These are phyloP conservation scores for Fusarium mangiferae DNA, from an alignment of 2,329 filamentous ascomycete genomes.

Conservation along the genomic window DNA sequence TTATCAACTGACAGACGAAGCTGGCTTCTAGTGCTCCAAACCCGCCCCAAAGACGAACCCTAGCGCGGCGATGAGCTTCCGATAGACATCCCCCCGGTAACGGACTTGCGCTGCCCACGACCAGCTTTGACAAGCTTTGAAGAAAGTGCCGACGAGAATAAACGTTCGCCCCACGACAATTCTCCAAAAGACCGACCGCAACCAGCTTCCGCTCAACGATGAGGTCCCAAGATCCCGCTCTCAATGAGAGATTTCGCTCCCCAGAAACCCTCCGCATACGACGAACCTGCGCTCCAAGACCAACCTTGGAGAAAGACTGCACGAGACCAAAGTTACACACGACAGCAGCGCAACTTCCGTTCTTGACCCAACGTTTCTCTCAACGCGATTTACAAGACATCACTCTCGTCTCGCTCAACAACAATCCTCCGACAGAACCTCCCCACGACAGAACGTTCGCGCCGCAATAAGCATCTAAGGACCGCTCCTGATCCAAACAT, in stretches of 20 bases:
- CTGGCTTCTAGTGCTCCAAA: neutral
- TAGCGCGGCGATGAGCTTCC: neutral
- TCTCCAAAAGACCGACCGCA: neutral
- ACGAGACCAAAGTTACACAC: neutral
- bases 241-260: neutral
- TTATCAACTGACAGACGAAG: neutral
- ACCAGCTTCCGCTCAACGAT: rapidly evolving
- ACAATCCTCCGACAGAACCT: neutral
- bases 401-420: neutral
- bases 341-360: neutral
- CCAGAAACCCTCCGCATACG: rapidly evolving
- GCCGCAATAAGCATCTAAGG: neutral
- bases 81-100: neutral
- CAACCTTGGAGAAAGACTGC: neutral
- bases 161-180: neutral
- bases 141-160: neutral
- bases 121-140: neutral
- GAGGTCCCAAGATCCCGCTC: neutral
- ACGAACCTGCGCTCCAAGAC: neutral
- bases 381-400: rapidly evolving
- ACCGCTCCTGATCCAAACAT: neutral
- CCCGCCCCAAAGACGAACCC: neutral
- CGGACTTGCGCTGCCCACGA: neutral
- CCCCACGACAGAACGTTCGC: neutral
- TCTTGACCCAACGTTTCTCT: rapidly evolving